Percentiles rank a stretch among this genome's conserved stretches.
phyloP scores from a whole-genome alignment of 2,329 filamentous ascomycete species.

The Alternaria alternata region DNA sequence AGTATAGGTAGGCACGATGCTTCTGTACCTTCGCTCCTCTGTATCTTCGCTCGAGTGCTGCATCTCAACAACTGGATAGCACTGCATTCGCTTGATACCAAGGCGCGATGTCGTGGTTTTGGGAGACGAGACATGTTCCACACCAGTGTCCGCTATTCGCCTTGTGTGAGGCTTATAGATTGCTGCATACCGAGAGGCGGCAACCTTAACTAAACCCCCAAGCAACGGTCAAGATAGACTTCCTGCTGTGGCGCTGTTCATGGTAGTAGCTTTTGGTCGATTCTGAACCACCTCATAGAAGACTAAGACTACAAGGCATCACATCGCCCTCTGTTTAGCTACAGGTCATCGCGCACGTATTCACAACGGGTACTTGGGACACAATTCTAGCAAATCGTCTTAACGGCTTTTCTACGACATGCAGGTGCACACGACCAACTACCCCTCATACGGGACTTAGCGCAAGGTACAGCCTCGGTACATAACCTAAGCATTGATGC shows the following conservation, averaged over 20 bases:
- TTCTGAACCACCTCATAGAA: no score
- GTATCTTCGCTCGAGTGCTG: not conserved
- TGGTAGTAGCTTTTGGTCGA: no score
- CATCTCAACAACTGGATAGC: not conserved
- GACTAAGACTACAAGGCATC: no score
- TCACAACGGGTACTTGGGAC: not conserved
- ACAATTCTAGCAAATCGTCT: not conserved
- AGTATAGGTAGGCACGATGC: not conserved
- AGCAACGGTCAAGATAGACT: no score
- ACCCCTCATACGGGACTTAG: conserved; percentile 8
- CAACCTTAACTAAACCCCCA: conserved; percentile 33
- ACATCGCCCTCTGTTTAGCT: not conserved
- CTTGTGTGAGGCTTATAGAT: conserved; percentile 18
- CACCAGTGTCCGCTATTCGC: not conserved
- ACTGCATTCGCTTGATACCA: not conserved
- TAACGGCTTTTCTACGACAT: not conserved
- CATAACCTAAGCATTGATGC: conserved; percentile 5
- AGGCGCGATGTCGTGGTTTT: not conserved
- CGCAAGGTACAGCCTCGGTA: conserved; percentile 14
- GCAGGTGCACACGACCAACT: not conserved
- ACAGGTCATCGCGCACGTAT: not conserved
- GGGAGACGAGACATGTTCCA: conserved; percentile 20
- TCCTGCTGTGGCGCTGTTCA: no score
- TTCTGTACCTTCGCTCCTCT: not conserved
- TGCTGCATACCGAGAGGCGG: conserved; percentile 17